Evolutionary conservation across 2,329 filamentous ascomycete species (phyloP).

Genomic region (Hyphodiscus sp.): DNA sequence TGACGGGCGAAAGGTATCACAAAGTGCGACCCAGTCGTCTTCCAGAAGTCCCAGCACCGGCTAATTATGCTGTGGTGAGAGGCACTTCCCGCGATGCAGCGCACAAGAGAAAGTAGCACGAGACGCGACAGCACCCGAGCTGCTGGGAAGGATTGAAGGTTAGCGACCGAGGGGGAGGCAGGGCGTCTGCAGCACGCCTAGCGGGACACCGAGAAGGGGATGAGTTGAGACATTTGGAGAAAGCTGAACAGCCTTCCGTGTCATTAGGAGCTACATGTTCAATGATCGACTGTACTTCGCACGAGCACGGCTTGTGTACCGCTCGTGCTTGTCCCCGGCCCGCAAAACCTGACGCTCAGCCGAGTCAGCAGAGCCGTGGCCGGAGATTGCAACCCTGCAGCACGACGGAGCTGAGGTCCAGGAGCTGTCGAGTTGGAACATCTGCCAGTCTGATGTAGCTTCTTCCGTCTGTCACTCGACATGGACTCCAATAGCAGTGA

Average conservation of each 20-base stretch:
- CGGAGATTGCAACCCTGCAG: background rate
- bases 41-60: slow-evolving; percentile 1
- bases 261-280: too few species aligned
- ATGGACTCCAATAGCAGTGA: background rate
- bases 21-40: background rate
- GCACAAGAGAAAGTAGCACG: slow-evolving; percentile 1
- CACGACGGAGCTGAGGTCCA: slow-evolving; percentile 3
- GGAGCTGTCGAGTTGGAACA: background rate
- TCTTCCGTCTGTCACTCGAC: background rate
- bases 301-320: background rate
- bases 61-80: slow-evolving; percentile 1
- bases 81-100: background rate
- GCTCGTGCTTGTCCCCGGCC: background rate
- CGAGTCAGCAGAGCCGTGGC: background rate
- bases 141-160: slow-evolving; percentile 3
- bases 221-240: background rate
- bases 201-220: background rate
- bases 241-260: background rate
- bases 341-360: background rate
- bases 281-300: too few species aligned
- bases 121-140: slow-evolving; percentile 7
- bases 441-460: background rate
- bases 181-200: background rate
- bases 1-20: background rate
- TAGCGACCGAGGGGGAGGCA: background rate